A percentile compares a stretch with the other conserved stretches of the same genome.
Evolutionary conservation across 305 asterid species (phyloP).

Genomic region (Fraxinus velutina): DNA sequence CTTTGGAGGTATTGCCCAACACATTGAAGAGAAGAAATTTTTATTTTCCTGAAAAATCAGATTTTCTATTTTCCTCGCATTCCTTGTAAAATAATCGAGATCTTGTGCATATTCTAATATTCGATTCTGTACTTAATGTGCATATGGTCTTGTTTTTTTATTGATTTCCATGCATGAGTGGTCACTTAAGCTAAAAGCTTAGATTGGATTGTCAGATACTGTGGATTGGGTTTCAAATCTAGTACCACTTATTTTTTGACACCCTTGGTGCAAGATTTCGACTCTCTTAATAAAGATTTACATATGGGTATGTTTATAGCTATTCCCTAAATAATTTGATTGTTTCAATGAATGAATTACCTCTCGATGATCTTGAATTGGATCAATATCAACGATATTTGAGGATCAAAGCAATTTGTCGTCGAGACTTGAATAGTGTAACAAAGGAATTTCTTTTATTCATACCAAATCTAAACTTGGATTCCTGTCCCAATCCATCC

Average conservation of each 20-base stretch:
- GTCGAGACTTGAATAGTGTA: background rate
- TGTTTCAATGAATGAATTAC: background rate
- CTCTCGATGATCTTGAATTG: background rate
- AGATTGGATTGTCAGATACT: background rate
- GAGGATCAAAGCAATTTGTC: background rate
- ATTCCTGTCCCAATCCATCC: background rate
- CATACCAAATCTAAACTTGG: background rate
- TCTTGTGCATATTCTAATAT: background rate
- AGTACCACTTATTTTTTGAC: background rate
- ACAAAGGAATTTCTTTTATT: background rate
- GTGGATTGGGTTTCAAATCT: background rate
- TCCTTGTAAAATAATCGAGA: background rate
- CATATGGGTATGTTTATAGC: background rate
- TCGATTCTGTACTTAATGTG: background rate
- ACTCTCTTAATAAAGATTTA: background rate
- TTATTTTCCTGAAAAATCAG: background rate
- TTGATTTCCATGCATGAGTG: background rate
- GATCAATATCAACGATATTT: background rate
- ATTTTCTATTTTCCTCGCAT: background rate
- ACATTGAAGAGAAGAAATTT: background rate
- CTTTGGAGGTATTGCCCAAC: background rate
- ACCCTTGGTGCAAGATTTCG: background rate
- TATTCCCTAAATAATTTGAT: background rate
- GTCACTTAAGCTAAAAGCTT: background rate
- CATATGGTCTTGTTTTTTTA: background rate